Percentiles rank a stretch among this genome's conserved stretches.
Evolutionary conservation across 2,329 filamentous ascomycete species (phyloP).

Genomic region (Fusarium poae): DNA sequence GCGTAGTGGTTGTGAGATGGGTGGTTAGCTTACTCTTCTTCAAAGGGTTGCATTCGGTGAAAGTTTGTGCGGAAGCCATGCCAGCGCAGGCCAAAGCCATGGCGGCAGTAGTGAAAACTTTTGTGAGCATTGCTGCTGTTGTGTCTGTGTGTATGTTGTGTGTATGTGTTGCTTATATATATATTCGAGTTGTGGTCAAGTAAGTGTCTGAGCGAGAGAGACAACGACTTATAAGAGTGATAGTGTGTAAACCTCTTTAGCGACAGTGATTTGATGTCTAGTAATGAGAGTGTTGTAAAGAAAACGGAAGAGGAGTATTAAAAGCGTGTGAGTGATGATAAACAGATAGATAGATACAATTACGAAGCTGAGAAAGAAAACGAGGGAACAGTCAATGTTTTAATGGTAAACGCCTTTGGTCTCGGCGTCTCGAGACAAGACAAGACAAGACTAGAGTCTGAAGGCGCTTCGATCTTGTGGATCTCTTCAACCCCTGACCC

Average conservation of each 20-base stretch:
- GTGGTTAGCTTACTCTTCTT: slow-evolving; percentile 58
- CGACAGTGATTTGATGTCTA: slow-evolving; percentile 24
- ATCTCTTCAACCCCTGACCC: slow-evolving; percentile 38
- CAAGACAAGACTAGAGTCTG: slow-evolving; percentile 10
- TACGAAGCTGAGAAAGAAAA: slow-evolving; percentile 11
- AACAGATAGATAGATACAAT: slow-evolving; percentile 7
- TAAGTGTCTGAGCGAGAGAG: slow-evolving; percentile 33
- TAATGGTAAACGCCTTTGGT: slow-evolving; percentile 32
- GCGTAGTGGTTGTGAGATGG: neutral
- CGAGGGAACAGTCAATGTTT: slow-evolving; percentile 38
- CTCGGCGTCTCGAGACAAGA: slow-evolving; percentile 26
- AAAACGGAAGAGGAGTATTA: slow-evolving; percentile 39
- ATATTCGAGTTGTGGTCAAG: slow-evolving; percentile 27
- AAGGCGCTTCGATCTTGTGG: slow-evolving; percentile 42
- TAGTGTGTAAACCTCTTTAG: slow-evolving; percentile 23
- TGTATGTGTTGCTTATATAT: slow-evolving; percentile 3
- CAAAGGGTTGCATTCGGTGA: slow-evolving; percentile 67
- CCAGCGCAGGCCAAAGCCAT: slow-evolving; percentile 64
- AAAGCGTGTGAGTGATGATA: slow-evolving; percentile 16
- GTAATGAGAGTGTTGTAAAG: slow-evolving; percentile 15
- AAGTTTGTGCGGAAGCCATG: slow-evolving; percentile 68
- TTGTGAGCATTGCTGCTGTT: slow-evolving; percentile 58
- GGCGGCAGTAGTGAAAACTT: slow-evolving; percentile 59
- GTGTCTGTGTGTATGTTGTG: slow-evolving; percentile 7
- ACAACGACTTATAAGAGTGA: slow-evolving; percentile 33